Evolutionary conservation across 2,329 filamentous ascomycete species (phyloP).

Genomic region (Rhinocladiella mackenziei): DNA sequence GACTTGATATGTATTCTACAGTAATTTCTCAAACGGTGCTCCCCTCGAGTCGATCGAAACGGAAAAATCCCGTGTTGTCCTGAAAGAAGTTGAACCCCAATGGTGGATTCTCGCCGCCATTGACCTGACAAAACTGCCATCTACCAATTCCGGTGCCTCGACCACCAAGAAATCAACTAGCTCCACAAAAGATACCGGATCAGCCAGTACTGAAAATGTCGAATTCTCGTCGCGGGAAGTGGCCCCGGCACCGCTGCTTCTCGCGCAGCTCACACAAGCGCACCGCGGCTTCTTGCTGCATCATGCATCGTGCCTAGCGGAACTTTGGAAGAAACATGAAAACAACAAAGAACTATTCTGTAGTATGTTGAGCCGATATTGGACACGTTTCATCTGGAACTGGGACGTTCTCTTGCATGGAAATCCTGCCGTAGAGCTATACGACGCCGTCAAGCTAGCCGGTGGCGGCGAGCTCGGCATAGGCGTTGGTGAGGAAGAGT

Average conservation of each 20-base stretch:
- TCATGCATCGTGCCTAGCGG: constrained; percentile 70
- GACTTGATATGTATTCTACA: constrained; percentile 32
- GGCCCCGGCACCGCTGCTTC: constrained; percentile 71
- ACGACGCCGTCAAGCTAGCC: constrained; percentile 80
- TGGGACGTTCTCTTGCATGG: constrained; percentile 92
- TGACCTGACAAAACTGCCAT: constrained; percentile 70
- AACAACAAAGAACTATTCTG: constrained; percentile 66
- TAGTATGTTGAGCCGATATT: constrained; percentile 70
- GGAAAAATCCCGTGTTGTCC: constrained; percentile 76
- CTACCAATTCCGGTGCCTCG: constrained; percentile 39
- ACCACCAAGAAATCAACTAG: constrained; percentile 40
- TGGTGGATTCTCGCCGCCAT: constrained; percentile 97
- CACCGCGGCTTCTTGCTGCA: constrained; percentile 83
- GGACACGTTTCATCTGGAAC: constrained; percentile 61
- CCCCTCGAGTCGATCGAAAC: constrained; percentile 85
- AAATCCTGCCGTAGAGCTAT: constrained; percentile 75
- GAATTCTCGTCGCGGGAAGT: constrained; percentile 91
- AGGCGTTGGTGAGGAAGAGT: constrained; percentile 91
- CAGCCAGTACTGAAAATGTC: constrained; percentile 41
- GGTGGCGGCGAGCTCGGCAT: constrained; percentile 87
- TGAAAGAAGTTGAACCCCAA: constrained; percentile 80
- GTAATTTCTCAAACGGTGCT: constrained; percentile 74
- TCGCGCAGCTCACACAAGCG: constrained; percentile 76
- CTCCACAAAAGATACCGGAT: constrained; percentile 6
- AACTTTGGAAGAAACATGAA: constrained; percentile 57